phyloP scores from a whole-genome alignment of 169 alveolate species.

The Fabrea salina region DNA sequence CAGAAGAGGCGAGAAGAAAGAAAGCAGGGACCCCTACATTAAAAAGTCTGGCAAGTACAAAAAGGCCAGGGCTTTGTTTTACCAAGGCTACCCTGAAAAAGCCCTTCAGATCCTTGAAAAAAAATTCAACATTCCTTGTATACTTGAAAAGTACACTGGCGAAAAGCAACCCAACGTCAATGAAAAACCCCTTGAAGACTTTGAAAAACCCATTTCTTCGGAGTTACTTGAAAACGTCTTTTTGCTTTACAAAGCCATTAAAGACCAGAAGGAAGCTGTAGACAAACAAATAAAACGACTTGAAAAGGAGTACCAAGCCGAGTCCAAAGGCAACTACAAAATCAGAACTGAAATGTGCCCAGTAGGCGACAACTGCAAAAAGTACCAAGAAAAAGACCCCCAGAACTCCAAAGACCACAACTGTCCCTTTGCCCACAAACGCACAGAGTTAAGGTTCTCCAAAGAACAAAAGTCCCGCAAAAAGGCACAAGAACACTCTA shows the following conservation, averaged over 20 bases:
- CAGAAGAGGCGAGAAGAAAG: neutral
- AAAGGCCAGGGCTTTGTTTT: conserved; percentile 1
- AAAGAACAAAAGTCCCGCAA: neutral
- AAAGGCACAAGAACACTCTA: neutral
- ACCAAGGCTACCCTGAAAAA: neutral
- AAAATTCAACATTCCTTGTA: conserved; percentile 6
- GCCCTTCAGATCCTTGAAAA: neutral
- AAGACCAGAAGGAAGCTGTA: neutral
- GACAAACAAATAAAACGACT: neutral
- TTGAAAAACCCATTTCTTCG: neutral
- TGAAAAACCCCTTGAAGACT: conserved; percentile 21
- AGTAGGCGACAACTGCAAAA: neutral
- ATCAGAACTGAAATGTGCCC: neutral
- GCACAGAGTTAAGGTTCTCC: neutral
- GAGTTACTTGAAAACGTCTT: neutral
- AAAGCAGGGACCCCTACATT: neutral
- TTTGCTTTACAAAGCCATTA: neutral
- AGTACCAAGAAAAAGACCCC: neutral
- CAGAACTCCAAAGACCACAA: neutral
- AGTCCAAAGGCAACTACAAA: neutral
- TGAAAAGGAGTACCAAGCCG: neutral
- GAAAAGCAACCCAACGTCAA: conserved; percentile 13
- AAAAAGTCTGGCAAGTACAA: neutral
- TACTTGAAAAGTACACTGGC: neutral
- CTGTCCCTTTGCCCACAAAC: neutral